Percentiles rank a stretch among this genome's conserved stretches.
Evolutionary conservation across 1,284 basidiomycete species (phyloP).

Genomic region (Rhodotorula sp.): DNA sequence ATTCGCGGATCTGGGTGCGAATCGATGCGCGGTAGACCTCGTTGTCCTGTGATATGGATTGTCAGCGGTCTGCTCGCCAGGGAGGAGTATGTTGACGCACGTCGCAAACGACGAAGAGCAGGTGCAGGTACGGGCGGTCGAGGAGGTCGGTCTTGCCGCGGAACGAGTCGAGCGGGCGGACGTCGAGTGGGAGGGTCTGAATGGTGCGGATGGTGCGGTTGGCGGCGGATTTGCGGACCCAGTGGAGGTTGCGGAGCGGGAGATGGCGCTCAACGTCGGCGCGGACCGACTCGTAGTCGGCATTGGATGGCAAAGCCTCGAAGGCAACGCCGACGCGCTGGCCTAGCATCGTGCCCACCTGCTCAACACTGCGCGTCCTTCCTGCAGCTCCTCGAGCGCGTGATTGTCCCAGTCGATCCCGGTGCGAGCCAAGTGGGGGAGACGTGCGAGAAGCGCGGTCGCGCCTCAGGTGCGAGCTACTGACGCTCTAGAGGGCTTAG

Average conservation of each 20-base stretch:
- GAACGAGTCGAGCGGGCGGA: slow-evolving; percentile 60
- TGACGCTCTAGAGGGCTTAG: too few relatives aligned
- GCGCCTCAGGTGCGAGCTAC: too few relatives aligned
- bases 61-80: not conserved
- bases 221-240: slow-evolving; percentile 66
- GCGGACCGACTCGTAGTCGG: slow-evolving; percentile 55
- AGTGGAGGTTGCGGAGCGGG: slow-evolving; percentile 84
- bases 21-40: slow-evolving; percentile 77
- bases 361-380: too few relatives aligned
- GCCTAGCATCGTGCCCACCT: not conserved
- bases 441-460: too few relatives aligned
- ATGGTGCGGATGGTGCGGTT: slow-evolving; percentile 76
- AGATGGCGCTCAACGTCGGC: slow-evolving; percentile 64
- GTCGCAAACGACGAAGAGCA: slow-evolving; percentile 84
- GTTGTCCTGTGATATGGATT: slow-evolving; percentile 63
- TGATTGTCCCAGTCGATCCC: too few relatives aligned
- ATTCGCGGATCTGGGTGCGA: slow-evolving; percentile 85
- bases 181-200: slow-evolving; percentile 74
- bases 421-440: too few relatives aligned
- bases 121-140: slow-evolving; percentile 78
- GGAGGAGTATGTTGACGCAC: slow-evolving; percentile 54
- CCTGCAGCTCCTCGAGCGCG: not conserved
- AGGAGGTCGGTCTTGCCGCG: slow-evolving; percentile 73
- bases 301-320: slow-evolving; percentile 25
- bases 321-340: slow-evolving; percentile 31